phyloP scores from a whole-genome alignment of 2,329 filamentous ascomycete species.

The Aspergillus udagawae region DNA sequence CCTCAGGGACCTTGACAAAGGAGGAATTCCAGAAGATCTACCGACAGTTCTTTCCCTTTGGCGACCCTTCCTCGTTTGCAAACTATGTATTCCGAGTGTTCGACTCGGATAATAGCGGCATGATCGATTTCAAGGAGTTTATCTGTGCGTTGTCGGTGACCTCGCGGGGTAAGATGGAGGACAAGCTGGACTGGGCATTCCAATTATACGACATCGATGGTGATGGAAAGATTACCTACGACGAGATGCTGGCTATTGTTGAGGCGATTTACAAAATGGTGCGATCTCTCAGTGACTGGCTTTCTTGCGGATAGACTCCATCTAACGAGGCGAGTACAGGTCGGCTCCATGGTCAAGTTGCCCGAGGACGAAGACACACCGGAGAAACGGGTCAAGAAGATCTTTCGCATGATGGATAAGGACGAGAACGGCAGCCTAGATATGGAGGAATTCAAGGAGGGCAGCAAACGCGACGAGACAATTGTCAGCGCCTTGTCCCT shows the following conservation, averaged over 20 bases:
- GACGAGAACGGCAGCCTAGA: constrained; percentile 97
- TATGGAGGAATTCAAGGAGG: constrained; percentile 98
- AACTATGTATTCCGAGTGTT: constrained; percentile 99
- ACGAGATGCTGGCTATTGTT: constrained; percentile 98
- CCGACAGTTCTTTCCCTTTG: constrained; percentile 98
- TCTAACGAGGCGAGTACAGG: constrained; percentile 49
- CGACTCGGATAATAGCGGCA: constrained; percentile 93
- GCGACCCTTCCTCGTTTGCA: constrained; percentile 93
- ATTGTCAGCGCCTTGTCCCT: constrained; percentile 95
- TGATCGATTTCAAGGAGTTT: constrained; percentile 99
- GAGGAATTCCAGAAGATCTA: constrained; percentile 99
- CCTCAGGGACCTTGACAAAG: constrained; percentile 92
- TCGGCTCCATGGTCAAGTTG: constrained; percentile 98
- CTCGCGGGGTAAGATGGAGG: constrained; percentile 96
- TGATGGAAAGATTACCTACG: constrained; percentile 97
- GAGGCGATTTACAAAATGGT: constrained; percentile 99
- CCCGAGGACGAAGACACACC: constrained; percentile 98
- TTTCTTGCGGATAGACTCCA: constrained; percentile 1
- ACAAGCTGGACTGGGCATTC: constrained; percentile 99
- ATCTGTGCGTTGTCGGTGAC: constrained; percentile 97
- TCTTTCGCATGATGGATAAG: constrained; percentile 99
- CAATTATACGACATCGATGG: constrained; percentile 99
- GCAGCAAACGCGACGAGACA: constrained; percentile 96
- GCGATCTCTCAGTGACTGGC: constrained; percentile 17
- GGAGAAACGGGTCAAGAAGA: constrained; percentile 96